A percentile compares a stretch with the other conserved stretches of the same genome.
Evolutionary conservation across 257 asterid genomes (phyloP).

Genomic region (Verbascum thapsus): DNA sequence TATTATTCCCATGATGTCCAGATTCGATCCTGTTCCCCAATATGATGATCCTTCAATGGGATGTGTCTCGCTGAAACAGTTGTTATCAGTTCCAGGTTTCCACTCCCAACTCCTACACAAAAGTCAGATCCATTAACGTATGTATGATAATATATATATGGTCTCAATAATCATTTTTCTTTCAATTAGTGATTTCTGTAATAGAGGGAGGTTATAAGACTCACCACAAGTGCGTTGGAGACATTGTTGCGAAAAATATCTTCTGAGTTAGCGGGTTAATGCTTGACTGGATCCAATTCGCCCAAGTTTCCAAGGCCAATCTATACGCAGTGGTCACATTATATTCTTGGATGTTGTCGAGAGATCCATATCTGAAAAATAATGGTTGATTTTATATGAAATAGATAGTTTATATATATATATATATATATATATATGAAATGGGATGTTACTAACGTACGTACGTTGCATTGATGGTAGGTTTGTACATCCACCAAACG

Average conservation of each 20-base stretch:
- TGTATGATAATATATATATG: no score
- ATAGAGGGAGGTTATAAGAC: constrained; percentile 18
- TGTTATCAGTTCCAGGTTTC: constrained; percentile 76
- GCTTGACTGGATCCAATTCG: constrained; percentile 65
- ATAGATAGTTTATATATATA: no score
- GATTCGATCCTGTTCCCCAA: constrained; percentile 89
- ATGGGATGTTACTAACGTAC: no score
- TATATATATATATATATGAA: no score
- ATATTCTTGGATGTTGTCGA: constrained; percentile 54
- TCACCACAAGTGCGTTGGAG: constrained; percentile 91
- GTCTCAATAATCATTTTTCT: neutral
- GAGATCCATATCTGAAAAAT: constrained; percentile 57
- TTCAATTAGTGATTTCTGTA: neutral
- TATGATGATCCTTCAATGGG: constrained; percentile 61
- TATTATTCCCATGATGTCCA: constrained; percentile 65
- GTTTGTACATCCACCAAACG: constrained; percentile 97
- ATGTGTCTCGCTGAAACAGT: constrained; percentile 71
- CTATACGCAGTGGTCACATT: constrained; percentile 74
- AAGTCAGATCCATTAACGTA: no score
- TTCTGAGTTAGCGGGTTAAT: constrained; percentile 53
- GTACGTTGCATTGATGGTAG: constrained; percentile 79
- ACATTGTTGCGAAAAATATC: constrained; percentile 74
- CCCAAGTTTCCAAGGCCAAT: constrained; percentile 85
- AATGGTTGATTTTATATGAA: no score
- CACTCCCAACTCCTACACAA: constrained; percentile 90